Evolutionary conservation across 1,284 basidiomycete species (phyloP), one percentile per base, ranked within the genome.

Genomic region (Rhodotorula sp.): DNA sequence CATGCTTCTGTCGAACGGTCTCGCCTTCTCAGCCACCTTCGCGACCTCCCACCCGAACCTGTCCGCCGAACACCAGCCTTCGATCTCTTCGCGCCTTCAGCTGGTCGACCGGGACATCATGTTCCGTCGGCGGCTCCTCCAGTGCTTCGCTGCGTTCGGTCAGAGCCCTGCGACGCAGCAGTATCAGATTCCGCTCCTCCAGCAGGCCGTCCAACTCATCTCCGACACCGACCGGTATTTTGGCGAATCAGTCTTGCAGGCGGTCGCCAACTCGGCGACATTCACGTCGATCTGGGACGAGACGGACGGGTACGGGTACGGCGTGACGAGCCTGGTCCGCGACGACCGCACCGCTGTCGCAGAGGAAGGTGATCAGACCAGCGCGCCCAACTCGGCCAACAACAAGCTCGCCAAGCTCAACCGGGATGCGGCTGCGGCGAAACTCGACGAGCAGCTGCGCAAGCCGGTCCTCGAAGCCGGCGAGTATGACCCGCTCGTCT

Each of bases 291-390:
- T 99, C 11, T 98, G 96, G 95, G 86, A 90, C 68, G 86, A 87
- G 65, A 83, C 85, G 0, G 95, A 98, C 79, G 92, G 92, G 0
- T 95, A 94, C 79, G 94, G 90, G 0, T 95, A 92, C 81, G 96
- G 95, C 5, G 87, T 98, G 17, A 93, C 92, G 2, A 91, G 87
- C 62, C 82, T 90, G 32, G 76, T 83, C 36, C 71, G 73, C 8
- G 82, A 81, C 2, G 52, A 39, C n/a, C 74, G 74, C 58, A 70
- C 54, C 61, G 67, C 53, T 17, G 59, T 74, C 39, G 73, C 76
- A 32, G 74, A 73, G 2, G 59, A 80, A 5, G 66, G 52, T 1
- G 68, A 66, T 17, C 54, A 58, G 29, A 46, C 64, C n/a, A 49
- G 22, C 4, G 67, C 17, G 9, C 34, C 44, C 13, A 51, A n/a